Evolutionary conservation across 805 yeast genomes (phyloP).

Genomic region (Yamadazyma philogaea): DNA sequence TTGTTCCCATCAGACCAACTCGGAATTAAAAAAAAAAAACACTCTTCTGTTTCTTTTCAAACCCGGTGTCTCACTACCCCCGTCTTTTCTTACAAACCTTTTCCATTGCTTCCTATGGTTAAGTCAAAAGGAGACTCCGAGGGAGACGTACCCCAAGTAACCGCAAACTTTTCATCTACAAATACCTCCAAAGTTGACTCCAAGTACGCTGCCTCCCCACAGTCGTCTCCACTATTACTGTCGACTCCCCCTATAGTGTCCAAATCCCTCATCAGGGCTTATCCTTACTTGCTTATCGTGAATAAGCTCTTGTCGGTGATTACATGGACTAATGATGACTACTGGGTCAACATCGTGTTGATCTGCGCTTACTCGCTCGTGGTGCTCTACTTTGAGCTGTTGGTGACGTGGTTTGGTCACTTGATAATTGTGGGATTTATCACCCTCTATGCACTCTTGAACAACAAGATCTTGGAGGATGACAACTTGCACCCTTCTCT

Average conservation of each 20-base stretch:
- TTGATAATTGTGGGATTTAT: constrained; percentile 60
- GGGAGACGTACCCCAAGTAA: constrained; percentile 15
- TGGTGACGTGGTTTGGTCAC: constrained; percentile 82
- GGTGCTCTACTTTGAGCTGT: constrained; percentile 74
- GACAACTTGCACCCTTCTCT: constrained; percentile 71
- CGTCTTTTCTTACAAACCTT: not conserved
- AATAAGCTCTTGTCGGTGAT: constrained; percentile 67
- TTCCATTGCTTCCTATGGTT: constrained; percentile 5
- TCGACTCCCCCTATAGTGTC: constrained; percentile 91
- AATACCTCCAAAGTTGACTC: constrained; percentile 8
- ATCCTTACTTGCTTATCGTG: constrained; percentile 76
- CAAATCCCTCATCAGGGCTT: constrained; percentile 74
- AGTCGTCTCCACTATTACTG: constrained; percentile 77
- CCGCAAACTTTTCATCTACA: constrained; percentile 27
- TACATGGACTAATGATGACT: constrained; percentile 90
- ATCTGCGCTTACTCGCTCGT: constrained; percentile 52
- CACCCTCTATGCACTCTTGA: constrained; percentile 57
- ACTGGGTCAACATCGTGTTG: constrained; percentile 67
- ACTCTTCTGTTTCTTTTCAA: not conserved
- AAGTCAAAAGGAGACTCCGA: constrained; percentile 11
- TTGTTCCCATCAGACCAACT: not conserved
- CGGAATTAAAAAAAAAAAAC: too few species aligned
- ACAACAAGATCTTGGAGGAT: constrained; percentile 53
- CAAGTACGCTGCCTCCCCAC: constrained; percentile 26
- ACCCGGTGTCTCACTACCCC: not conserved